Percentiles rank a stretch among this genome's conserved stretches.
phyloP scores from a whole-genome alignment of 768 basidiomycete species.

The Rubroboletus satanas region DNA sequence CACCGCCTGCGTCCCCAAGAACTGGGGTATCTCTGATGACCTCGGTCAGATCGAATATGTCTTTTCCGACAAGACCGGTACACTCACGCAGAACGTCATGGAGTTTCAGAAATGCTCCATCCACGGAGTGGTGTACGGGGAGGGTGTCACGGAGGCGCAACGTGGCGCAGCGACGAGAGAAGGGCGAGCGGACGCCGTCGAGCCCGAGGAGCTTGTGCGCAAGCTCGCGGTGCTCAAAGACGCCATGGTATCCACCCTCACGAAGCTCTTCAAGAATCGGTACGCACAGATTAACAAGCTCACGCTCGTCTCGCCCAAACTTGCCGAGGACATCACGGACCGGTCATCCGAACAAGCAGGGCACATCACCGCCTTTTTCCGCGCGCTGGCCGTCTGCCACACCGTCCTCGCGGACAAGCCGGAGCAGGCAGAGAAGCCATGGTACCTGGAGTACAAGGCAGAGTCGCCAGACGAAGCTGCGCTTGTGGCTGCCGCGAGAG shows the following conservation, averaged over 20 bases:
- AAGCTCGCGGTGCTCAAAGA: conserved; percentile 64
- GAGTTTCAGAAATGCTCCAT: conserved; percentile 97
- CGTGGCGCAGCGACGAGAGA: conserved; percentile 85
- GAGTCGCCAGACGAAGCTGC: conserved; percentile 97
- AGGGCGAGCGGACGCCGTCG: conserved; percentile 60
- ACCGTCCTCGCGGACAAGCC: conserved; percentile 81
- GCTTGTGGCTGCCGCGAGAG: conserved; percentile 85
- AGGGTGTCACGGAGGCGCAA: conserved; percentile 94
- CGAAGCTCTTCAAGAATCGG: conserved; percentile 81
- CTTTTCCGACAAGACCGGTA: conserved; percentile 93
- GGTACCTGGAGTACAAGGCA: conserved; percentile 83
- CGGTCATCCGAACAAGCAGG: conserved; percentile 54
- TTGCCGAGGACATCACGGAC: conserved; percentile 74
- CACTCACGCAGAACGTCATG: conserved; percentile 98
- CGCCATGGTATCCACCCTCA: conserved; percentile 73
- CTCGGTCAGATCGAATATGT: conserved; percentile 97
- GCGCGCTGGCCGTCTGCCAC: conserved; percentile 93
- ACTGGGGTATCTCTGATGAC: conserved; percentile 98
- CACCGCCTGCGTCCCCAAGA: conserved; percentile 89
- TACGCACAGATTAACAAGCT: conserved; percentile 78
- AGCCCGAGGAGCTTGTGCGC: conserved; percentile 67
- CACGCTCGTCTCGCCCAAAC: conserved; percentile 82
- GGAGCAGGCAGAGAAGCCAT: conserved; percentile 57
- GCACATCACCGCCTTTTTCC: conserved; percentile 81
- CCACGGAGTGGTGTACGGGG: conserved; percentile 80